phyloP scores from a whole-genome alignment of 2,329 filamentous ascomycete genomes.

The Coniochaeta sp. region DNA sequence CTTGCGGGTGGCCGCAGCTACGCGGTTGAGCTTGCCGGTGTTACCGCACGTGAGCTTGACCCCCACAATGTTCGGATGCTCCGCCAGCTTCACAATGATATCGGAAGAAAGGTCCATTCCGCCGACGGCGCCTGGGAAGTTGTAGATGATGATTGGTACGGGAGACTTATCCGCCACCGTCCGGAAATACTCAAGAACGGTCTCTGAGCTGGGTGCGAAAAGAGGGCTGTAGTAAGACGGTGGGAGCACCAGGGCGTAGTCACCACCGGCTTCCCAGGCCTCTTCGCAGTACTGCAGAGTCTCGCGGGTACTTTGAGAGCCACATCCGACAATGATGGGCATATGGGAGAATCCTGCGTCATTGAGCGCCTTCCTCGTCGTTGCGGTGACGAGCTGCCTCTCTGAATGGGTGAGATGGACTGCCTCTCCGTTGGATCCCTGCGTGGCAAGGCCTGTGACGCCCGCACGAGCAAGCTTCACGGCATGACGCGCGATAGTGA shows the following conservation, averaged over 20 bases:
- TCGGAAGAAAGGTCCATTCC: constrained; percentile 61
- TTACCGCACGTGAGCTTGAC: constrained; percentile 66
- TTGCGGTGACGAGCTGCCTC: constrained; percentile 59
- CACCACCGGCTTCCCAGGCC: constrained; percentile 61
- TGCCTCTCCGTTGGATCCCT: constrained; percentile 78
- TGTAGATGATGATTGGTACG: constrained; percentile 63
- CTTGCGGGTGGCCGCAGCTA: constrained; percentile 49
- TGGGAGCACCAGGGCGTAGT: constrained; percentile 69
- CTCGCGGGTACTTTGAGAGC: constrained; percentile 66
- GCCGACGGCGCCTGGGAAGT: constrained; percentile 57
- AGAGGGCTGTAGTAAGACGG: constrained; percentile 69
- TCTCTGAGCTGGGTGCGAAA: constrained; percentile 53
- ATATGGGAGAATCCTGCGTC: constrained; percentile 56
- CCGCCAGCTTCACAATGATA: constrained; percentile 49
- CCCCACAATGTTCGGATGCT: constrained; percentile 60
- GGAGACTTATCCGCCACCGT: constrained; percentile 57
- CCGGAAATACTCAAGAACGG: constrained; percentile 59
- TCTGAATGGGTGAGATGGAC: constrained; percentile 69
- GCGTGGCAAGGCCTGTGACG: constrained; percentile 66
- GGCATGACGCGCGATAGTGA: constrained; percentile 52
- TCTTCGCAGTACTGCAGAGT: constrained; percentile 63
- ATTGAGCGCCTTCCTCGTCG: constrained; percentile 64
- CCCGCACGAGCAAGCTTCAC: constrained; percentile 68
- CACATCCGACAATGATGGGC: constrained; percentile 71
- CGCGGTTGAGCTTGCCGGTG: constrained; percentile 61